phyloP scores from a whole-genome alignment of 805 yeast species.

The Millerozyma miso region DNA sequence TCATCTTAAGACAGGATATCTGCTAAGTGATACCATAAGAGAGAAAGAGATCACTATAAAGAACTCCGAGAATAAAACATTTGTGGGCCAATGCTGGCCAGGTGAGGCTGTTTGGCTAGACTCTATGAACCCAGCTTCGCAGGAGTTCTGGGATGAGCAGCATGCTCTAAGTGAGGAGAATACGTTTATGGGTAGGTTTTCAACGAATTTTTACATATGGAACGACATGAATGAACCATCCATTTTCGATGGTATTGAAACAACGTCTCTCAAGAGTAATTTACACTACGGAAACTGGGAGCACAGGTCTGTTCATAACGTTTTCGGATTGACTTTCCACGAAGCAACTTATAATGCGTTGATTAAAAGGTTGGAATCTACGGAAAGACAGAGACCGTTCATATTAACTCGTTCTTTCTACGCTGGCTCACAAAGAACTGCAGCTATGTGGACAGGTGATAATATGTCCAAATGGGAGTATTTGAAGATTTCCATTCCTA shows the following conservation, averaged over 20 bases:
- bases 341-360: conserved; percentile 74
- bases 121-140: conserved; percentile 62
- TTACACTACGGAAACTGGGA: conserved; percentile 80
- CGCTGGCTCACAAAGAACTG: conserved; percentile 86
- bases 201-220: conserved; percentile 80
- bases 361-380: conserved; percentile 41
- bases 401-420: conserved; percentile 80
- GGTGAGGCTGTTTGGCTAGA: conserved; percentile 96
- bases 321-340: conserved; percentile 76
- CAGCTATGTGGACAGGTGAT: conserved; percentile 98
- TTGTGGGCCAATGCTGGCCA: conserved; percentile 95
- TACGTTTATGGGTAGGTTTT: conserved; percentile 39
- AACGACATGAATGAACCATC: conserved; percentile 99
- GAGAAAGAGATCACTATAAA: conserved; percentile 43
- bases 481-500: conserved; percentile 74
- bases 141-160: conserved; percentile 54
- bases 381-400: conserved; percentile 68
- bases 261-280: conserved; percentile 78
- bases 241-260: conserved; percentile 91
- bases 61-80: conserved; percentile 45
- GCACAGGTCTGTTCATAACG: conserved; percentile 86
- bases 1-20: conserved; percentile 72
- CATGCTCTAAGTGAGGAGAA: conserved; percentile 43
- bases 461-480: conserved; percentile 92
- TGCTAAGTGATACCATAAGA: conserved; percentile 52